phyloP scores from a whole-genome alignment of 192 early-diverging fungal genomes.

The Funneliformis geosporum region DNA sequence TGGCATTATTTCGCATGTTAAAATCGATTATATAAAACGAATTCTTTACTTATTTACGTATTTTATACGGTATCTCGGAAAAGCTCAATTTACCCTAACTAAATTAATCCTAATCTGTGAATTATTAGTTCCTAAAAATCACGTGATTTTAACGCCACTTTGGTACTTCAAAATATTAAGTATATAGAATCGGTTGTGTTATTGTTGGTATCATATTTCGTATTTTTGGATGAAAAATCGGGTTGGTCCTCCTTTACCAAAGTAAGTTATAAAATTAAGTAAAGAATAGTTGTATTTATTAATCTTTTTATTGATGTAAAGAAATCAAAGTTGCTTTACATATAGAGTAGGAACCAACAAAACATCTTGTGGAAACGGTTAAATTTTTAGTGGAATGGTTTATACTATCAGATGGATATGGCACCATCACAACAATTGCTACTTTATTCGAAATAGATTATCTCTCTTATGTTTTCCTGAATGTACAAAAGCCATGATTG shows the following conservation, averaged over 20 bases:
- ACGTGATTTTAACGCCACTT: no score
- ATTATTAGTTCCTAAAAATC: no score
- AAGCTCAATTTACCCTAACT: no score
- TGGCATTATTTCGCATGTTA: no score
- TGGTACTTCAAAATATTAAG: slow-evolving; percentile 28
- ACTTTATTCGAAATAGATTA: slow-evolving; percentile 57
- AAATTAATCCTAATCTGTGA: no score
- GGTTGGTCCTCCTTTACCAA: slow-evolving; percentile 27
- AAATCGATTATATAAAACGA: no score
- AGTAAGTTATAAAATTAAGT: slow-evolving; percentile 39
- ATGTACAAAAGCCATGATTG: slow-evolving; percentile 53
- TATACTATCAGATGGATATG: slow-evolving; percentile 67
- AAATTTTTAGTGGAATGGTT: slow-evolving; percentile 72
- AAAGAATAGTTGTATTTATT: slow-evolving; percentile 42
- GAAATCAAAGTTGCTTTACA: slow-evolving; percentile 44
- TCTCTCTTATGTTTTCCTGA: slow-evolving; percentile 58
- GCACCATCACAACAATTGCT: slow-evolving; percentile 58
- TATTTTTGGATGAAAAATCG: neutral
- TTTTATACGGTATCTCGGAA: no score
- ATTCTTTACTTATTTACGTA: no score
- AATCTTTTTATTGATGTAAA: neutral
- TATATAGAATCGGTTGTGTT: slow-evolving; percentile 40
- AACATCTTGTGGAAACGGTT: slow-evolving; percentile 56
- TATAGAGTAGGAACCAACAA: slow-evolving; percentile 46
- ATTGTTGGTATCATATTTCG: slow-evolving; percentile 38